A percentile compares a stretch with the other conserved stretches of the same genome.
These are phyloP conservation scores for Alnus rubra DNA, from an alignment of 306 rosid species.

Conservation along the genomic window DNA sequence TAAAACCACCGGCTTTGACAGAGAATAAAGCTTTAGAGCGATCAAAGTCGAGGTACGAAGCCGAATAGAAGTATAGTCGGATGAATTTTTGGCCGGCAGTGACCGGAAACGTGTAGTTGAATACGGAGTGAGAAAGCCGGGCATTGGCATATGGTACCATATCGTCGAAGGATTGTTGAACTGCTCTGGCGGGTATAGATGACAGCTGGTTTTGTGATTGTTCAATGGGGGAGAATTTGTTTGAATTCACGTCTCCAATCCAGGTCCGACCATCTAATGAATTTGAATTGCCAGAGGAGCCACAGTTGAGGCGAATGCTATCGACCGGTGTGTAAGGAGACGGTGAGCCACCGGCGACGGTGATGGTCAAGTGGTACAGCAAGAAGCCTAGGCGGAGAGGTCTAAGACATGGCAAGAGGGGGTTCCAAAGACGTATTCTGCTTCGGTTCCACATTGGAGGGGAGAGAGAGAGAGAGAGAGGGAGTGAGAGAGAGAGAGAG, in stretches of 20 bases:
- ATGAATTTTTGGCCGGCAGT: no score
- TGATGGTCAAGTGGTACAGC: background rate
- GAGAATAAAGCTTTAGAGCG: no score
- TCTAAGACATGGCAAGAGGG: slow-evolving; percentile 12
- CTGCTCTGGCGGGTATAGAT: accelerated
- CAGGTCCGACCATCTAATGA: background rate
- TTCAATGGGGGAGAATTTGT: background rate
- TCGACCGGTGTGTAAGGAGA: slow-evolving; percentile 1
- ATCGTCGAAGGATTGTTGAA: background rate
- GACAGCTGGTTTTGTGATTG: background rate
- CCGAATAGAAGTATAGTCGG: no score
- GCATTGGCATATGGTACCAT: slow-evolving; percentile 40
- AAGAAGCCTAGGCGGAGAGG: background rate
- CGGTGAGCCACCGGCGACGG: background rate
- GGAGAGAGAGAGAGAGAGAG: background rate
- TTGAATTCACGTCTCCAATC: slow-evolving; percentile 4
- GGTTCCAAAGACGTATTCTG: background rate
- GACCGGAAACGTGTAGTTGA: no score
- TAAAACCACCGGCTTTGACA: no score
- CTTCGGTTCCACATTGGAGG: no score
- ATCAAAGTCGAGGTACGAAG: no score
- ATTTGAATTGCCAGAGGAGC: background rate
- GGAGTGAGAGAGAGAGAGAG: no score
- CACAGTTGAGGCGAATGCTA: slow-evolving; percentile 10
- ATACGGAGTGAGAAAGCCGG: slow-evolving; percentile 35